Evolutionary conservation across 805 yeast species (phyloP).

Genomic region (Metschnikowia reukaufii): DNA sequence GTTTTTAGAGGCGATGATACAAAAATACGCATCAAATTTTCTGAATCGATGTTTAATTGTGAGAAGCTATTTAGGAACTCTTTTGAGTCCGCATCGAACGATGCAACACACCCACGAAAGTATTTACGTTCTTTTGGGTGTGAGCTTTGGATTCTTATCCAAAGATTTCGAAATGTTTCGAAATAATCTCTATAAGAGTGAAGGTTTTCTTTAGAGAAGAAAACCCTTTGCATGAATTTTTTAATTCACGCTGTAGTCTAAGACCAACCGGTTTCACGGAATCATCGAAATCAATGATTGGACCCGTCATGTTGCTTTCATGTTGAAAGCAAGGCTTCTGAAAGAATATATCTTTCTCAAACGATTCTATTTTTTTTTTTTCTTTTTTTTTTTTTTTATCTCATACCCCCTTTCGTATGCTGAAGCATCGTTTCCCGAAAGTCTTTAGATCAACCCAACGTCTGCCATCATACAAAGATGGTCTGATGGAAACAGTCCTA

Average conservation of each 20-base stretch:
- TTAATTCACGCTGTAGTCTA: background rate
- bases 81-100: background rate
- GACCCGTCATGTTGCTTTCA: background rate
- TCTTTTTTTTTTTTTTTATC: background rate
- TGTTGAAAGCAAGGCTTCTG: background rate
- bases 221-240: background rate
- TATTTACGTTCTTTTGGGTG: background rate
- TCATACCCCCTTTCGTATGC: too few relatives aligned
- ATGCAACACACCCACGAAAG: background rate
- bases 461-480: conserved; percentile 10
- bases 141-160: background rate
- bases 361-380: background rate
- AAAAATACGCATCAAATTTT: too few relatives aligned
- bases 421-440: too few relatives aligned
- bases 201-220: too few relatives aligned
- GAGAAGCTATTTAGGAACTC: background rate
- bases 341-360: too few relatives aligned
- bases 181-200: background rate
- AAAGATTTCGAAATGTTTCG: background rate
- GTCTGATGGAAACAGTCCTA: conserved; percentile 3
- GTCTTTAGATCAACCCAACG: conserved; percentile 1
- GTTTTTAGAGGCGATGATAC: too few relatives aligned
- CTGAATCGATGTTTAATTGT: too few relatives aligned
- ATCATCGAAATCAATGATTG: too few relatives aligned
- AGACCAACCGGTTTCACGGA: background rate